A percentile compares a stretch with the other conserved stretches of the same genome.
These are phyloP conservation scores for Rhizophagus clarus DNA, from an alignment of 192 early-diverging fungal species.

Conservation along the genomic window DNA sequence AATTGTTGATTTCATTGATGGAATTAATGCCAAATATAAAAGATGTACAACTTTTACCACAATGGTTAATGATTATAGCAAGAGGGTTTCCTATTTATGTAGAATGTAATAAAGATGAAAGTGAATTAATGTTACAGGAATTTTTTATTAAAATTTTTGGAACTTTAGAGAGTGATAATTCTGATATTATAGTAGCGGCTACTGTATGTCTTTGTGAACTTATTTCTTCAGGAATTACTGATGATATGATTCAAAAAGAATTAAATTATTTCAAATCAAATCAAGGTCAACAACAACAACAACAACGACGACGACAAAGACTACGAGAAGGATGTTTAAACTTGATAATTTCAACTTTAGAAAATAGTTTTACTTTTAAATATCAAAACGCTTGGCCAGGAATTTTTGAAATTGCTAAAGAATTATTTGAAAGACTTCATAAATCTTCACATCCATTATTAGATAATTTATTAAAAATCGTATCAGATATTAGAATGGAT, in stretches of 20 bases:
- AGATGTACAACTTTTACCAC: slow-evolving; percentile 77
- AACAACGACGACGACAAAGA: slow-evolving; percentile 29
- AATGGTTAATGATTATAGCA: slow-evolving; percentile 82
- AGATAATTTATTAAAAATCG: slow-evolving; percentile 56
- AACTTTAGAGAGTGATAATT: slow-evolving; percentile 64
- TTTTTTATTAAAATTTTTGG: slow-evolving; percentile 67
- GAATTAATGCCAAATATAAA: slow-evolving; percentile 83
- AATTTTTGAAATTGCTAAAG: slow-evolving; percentile 74
- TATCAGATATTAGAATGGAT: slow-evolving; percentile 82
- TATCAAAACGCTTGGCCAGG: slow-evolving; percentile 84
- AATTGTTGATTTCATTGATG: slow-evolving; percentile 57
- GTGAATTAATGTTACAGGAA: slow-evolving; percentile 52
- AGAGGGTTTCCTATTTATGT: slow-evolving; percentile 75
- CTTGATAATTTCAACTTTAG: slow-evolving; percentile 51
- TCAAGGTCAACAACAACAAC: slow-evolving; percentile 35
- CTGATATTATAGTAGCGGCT: slow-evolving; percentile 61
- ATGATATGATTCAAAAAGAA: slow-evolving; percentile 69
- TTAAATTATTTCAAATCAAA: slow-evolving; percentile 25
- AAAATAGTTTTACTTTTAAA: slow-evolving; percentile 70
- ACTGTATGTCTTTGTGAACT: slow-evolving; percentile 72
- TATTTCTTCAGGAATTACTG: slow-evolving; percentile 73
- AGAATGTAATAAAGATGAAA: slow-evolving; percentile 50
- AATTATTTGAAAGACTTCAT: slow-evolving; percentile 78
- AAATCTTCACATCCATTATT: slow-evolving; percentile 59
- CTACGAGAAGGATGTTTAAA: slow-evolving; percentile 43